Percentiles rank a stretch among this genome's conserved stretches.
phyloP scores from a whole-genome alignment of 1,139 yeast genomes.

The Candida buenavistaensis region DNA sequence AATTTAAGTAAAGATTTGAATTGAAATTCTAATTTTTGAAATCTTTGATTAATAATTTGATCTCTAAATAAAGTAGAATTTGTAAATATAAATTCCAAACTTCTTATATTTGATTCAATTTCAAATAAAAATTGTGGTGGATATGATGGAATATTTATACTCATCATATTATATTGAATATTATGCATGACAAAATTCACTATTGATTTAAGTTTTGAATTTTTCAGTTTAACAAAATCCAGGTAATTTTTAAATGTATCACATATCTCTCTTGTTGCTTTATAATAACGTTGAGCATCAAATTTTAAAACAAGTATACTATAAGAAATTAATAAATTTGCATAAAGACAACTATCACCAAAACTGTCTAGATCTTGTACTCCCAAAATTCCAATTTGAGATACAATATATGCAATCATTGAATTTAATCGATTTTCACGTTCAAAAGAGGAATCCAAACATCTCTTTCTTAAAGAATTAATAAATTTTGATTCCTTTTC shows the following conservation, averaged over 20 bases:
- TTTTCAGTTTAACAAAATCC: constrained; percentile 10
- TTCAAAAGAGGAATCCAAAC: too few species aligned
- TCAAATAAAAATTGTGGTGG: constrained; percentile 25
- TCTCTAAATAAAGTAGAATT: constrained; percentile 9
- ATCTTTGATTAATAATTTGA: constrained; percentile 3
- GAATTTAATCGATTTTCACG: too few species aligned
- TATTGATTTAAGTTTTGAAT: constrained; percentile 7
- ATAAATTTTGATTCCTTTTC: constrained; percentile 1
- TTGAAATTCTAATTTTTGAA: constrained; percentile 8
- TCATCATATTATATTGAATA: constrained; percentile 19
- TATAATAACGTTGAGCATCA: constrained; percentile 21
- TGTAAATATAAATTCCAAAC: constrained; percentile 17
- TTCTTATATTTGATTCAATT: constrained; percentile 21
- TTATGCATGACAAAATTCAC: constrained; percentile 14
- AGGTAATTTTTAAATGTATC: constrained; percentile 13
- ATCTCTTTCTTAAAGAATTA: constrained; percentile 14
- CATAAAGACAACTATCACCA: too few species aligned
- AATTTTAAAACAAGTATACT: constrained; percentile 21
- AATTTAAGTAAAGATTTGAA: constrained; percentile 13
- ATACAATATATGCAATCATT: too few species aligned
- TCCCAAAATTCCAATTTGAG: too few species aligned
- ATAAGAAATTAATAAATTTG: too few species aligned
- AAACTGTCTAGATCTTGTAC: too few species aligned
- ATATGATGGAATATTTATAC: constrained; percentile 29
- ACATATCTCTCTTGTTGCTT: constrained; percentile 18